Evolutionary conservation across 208 protist species (phyloP), one percentile per base, ranked within the genome.

Genomic region (Trypanosoma rangeli): DNA sequence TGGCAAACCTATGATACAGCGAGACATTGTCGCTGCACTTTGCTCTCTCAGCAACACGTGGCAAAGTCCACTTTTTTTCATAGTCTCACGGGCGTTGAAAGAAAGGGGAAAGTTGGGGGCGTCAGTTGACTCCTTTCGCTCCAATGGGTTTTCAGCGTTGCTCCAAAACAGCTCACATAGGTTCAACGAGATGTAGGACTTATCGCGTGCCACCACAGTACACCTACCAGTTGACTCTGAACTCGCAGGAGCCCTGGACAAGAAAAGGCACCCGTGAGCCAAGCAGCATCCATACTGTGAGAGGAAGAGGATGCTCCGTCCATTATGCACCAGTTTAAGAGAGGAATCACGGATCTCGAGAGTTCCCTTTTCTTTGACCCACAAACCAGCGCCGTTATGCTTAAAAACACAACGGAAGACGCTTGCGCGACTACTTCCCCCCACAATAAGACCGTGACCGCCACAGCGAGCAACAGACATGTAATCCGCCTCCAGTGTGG

Each of bases 151-250:
- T 20, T 58, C 54, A 13, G 48, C 61, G 20, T 50, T 20, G 7
- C 39, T 50, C 70, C 70, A 75, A 64, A 55, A 56, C 20, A 75
- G 37, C 24, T 75, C 70, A 58, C 70, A 75, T 31, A 33, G 13
- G 26, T 13, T 44, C 20, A 75, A 54, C 49, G 63, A 69, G 1
- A 75, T 2, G 37, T 69, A 44, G 7, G 70, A 35, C n/a, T 49
- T 29, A 49, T 75, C 62, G 49, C 61, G 54, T 18, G 53, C 55
- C 28, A 59, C 26, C 28, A 75, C 53, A 61, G 69, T 57, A 50
- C 50, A 67, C 29, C 29, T 53, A 9, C 61, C 59, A 37, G 13
- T 42, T 9, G 33, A 54, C 15, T 46, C 1, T 44, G 46, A 12
- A 7, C 16, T 29, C 52, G 37, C 24, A 42, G 33, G 7, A 7